Evolutionary conservation across 257 asterid genomes (phyloP).

Genomic region (Solanum clarkiae): DNA sequence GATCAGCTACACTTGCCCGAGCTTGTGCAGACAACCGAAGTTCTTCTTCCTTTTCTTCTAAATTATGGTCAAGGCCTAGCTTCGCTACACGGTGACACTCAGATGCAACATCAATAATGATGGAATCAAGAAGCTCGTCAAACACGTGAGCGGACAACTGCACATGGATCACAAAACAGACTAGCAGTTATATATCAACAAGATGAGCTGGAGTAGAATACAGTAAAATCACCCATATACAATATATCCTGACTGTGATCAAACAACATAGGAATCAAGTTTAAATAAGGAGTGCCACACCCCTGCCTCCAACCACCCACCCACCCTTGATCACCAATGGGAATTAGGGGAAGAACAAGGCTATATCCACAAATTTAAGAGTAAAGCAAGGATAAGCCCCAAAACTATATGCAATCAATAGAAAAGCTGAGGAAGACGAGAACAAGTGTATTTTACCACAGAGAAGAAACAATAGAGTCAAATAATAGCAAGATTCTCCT

Average conservation of each 20-base stretch:
- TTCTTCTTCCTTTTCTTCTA: slow-evolving; percentile 84
- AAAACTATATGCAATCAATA: neutral
- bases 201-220: neutral
- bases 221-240: neutral
- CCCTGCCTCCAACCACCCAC: neutral
- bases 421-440: neutral
- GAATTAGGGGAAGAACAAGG: neutral
- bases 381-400: neutral
- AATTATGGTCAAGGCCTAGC: slow-evolving; percentile 78
- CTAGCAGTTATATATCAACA: neutral
- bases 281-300: neutral
- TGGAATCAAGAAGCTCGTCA: slow-evolving; percentile 56
- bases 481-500: neutral
- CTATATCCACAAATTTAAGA: neutral
- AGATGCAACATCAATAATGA: slow-evolving; percentile 86
- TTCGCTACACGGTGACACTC: slow-evolving; percentile 83
- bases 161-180: slow-evolving; percentile 9
- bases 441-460: neutral
- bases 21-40: slow-evolving; percentile 77
- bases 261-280: neutral
- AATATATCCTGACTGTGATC: neutral
- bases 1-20: slow-evolving; percentile 62
- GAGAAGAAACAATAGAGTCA: neutral
- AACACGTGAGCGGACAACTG: slow-evolving; percentile 58
- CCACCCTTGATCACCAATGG: neutral